Evolutionary conservation across 148 eudicot species (phyloP).

Genomic region (Fagopyrum esculentum): DNA sequence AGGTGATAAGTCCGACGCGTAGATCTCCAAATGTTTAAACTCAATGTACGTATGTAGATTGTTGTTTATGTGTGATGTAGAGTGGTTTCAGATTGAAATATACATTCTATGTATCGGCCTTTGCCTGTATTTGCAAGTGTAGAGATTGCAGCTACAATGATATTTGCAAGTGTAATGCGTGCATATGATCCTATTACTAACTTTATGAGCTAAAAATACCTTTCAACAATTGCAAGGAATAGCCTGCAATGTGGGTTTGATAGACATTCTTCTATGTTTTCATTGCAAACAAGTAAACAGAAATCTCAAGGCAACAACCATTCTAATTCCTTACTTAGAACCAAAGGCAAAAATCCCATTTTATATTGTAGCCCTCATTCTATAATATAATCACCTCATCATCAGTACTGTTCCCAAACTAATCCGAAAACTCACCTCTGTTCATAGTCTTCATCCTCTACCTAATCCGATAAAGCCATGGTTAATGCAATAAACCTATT

Average conservation of each 20-base stretch:
- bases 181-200: too few species aligned
- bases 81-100: not conserved
- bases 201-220: too few species aligned
- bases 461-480: not conserved
- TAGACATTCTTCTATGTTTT: too few species aligned
- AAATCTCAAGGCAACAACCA: not conserved
- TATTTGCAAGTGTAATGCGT: too few species aligned
- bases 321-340: conserved; percentile 9
- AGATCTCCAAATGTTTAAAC: not conserved
- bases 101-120: not conserved
- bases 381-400: not conserved
- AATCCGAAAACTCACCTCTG: not conserved
- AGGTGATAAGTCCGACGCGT: not conserved
- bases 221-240: too few species aligned
- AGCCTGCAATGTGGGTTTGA: too few species aligned
- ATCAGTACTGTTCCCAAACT: not conserved
- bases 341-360: not conserved
- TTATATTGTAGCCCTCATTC: not conserved
- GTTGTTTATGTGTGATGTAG: not conserved
- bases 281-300: not conserved
- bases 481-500: not conserved
- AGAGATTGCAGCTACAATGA: not conserved
- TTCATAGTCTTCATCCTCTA: not conserved
- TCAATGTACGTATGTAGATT: not conserved
- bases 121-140: not conserved